phyloP scores from a whole-genome alignment of 768 basidiomycete species.

The Naganishia randhawae region DNA sequence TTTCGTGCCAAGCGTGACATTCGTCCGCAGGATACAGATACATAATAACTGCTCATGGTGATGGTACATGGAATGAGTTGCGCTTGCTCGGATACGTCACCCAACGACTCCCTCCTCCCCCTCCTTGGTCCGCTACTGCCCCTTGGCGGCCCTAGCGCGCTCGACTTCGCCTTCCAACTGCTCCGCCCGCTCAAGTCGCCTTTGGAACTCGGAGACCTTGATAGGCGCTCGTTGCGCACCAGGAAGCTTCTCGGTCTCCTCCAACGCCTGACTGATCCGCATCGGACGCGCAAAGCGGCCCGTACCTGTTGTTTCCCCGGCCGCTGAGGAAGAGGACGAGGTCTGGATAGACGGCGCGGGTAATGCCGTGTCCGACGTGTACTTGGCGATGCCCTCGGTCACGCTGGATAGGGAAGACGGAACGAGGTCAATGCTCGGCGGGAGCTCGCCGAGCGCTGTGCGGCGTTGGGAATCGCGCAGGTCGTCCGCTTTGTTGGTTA shows the following conservation, averaged over 20 bases:
- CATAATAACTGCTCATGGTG: not conserved
- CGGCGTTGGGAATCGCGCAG: slow-evolving; percentile 19
- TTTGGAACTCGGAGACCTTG: slow-evolving; percentile 44
- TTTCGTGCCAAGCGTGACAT: not conserved
- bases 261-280: slow-evolving; percentile 16
- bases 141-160: slow-evolving; percentile 2
- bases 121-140: not conserved
- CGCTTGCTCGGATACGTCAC: not conserved
- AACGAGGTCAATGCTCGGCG: slow-evolving; percentile 17
- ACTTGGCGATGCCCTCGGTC: too few species aligned
- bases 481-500: slow-evolving; percentile 33
- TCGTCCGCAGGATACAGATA: not conserved
- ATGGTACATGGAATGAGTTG: not conserved
- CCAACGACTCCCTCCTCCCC: not conserved
- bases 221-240: slow-evolving; percentile 38
- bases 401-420: too few species aligned
- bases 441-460: slow-evolving; percentile 38
- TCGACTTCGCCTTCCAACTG: slow-evolving; percentile 42
- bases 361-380: not conserved
- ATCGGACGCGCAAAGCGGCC: slow-evolving; percentile 22
- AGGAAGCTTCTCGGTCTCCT: slow-evolving; percentile 27
- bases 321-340: not conserved
- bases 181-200: slow-evolving; percentile 45
- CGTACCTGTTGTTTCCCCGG: not conserved
- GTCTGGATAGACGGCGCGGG: slow-evolving; percentile 17